phyloP scores from a whole-genome alignment of 176 grass and related monocot genomes.

The sorghum (Sorghum bicolor) region Sorghum_bicolor_NCBIv3 NC_012878.2:44044501-44045000 shows the following conservation, averaged over 20 bases:
- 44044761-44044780: constrained; percentile 14
- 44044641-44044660: constrained; percentile 71
- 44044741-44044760: constrained; percentile 9
- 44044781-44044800: constrained; percentile 52
- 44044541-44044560: constrained; percentile 87
- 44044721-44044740: neutral
- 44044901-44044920: constrained; percentile 99
- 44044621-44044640: constrained; percentile 74
- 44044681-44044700: constrained; percentile 94
- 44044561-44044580: constrained; percentile 8
- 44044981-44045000: neutral
- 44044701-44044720: constrained; percentile 99
- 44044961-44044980: constrained; percentile 10
- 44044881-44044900: constrained; percentile 96
- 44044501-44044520: constrained; percentile 87
- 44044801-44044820: constrained; percentile 95
- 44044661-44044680: constrained; percentile 82
- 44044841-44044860: constrained; percentile 95
- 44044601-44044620: constrained; percentile 46
- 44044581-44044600: constrained; percentile 21
- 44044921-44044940: constrained; percentile 82
- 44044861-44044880: constrained; percentile 80
- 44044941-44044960: constrained; percentile 10
- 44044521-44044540: constrained; percentile 98
- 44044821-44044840: constrained; percentile 97